Percentiles rank a stretch among this genome's conserved stretches.
Evolutionary conservation across 2,329 filamentous ascomycete genomes (phyloP).

Genomic region (Stemphylium vesicarium): DNA sequence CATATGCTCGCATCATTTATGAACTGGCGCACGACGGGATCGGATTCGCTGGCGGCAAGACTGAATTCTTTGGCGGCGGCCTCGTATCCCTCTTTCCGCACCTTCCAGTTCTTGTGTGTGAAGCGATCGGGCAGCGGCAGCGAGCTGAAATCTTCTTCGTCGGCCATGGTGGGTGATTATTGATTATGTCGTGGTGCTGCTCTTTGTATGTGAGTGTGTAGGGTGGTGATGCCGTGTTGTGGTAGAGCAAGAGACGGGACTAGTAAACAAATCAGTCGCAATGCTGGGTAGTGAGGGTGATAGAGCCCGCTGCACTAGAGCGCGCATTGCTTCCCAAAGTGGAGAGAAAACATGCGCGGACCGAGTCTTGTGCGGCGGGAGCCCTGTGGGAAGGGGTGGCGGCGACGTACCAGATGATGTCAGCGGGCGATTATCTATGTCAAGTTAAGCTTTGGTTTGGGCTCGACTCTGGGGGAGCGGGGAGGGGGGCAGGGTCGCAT

Average conservation of each 20-base stretch:
- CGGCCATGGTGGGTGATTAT: constrained; percentile 67
- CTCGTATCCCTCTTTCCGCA: constrained; percentile 93
- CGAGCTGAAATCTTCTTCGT: constrained; percentile 80
- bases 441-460: background rate
- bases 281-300: background rate
- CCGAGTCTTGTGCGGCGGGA: background rate
- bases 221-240: constrained; percentile 10
- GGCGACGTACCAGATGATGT: constrained; percentile 15
- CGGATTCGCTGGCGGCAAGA: constrained; percentile 80
- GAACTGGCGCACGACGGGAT: constrained; percentile 87
- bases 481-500: background rate
- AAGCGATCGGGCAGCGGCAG: constrained; percentile 81
- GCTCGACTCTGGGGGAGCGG: background rate
- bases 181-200: background rate
- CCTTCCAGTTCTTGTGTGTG: constrained; percentile 95
- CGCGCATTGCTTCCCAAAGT: background rate
- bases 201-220: constrained; percentile 1
- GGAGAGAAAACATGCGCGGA: background rate
- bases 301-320: constrained; percentile 4
- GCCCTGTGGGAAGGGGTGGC: background rate
- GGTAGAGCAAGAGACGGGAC: constrained; percentile 2
- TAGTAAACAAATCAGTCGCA: constrained; percentile 13
- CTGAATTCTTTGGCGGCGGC: constrained; percentile 88
- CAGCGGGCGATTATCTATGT: background rate
- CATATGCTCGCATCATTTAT: constrained; percentile 82